Percentiles rank a stretch among this genome's conserved stretches.
phyloP scores from a whole-genome alignment of 768 basidiomycete genomes.

The Boletus tylopilopsis region DNA sequence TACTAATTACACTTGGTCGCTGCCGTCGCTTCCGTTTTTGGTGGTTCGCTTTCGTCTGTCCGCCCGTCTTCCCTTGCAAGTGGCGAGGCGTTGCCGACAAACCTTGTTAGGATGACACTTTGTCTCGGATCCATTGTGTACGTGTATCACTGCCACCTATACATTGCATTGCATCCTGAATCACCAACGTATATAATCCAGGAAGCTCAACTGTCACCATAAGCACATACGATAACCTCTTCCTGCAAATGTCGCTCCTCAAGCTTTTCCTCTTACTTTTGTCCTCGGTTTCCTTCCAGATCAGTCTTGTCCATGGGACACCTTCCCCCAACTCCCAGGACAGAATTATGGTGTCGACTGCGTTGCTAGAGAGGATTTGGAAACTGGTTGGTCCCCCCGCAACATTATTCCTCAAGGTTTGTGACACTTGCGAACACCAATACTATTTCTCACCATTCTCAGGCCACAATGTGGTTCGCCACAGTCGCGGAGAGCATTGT shows the following conservation, averaged over 20 bases:
- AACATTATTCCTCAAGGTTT: not conserved
- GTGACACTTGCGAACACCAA: not conserved
- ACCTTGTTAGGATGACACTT: no score
- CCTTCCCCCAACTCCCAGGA: not conserved
- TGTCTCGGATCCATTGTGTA: no score
- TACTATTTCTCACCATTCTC: slow-evolving; percentile 2
- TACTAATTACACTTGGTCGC: no score
- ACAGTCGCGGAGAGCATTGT: not conserved
- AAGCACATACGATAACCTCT: not conserved
- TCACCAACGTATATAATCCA: no score
- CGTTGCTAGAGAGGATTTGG: slow-evolving; percentile 14
- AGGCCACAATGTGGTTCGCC: not conserved
- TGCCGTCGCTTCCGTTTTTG: no score
- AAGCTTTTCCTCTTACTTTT: slow-evolving; percentile 7
- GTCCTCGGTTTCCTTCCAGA: slow-evolving; percentile 8
- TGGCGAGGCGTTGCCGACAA: no score
- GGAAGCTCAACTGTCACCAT: no score
- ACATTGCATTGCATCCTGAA: no score
- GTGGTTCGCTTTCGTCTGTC: no score
- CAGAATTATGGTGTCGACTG: not conserved
- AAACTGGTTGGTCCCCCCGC: not conserved
- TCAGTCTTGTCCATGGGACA: not conserved
- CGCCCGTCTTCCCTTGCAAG: no score
- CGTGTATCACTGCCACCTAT: no score
- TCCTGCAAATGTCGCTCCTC: slow-evolving; percentile 4